Evolutionary conservation across 352 stramenopile genomes (phyloP).

Genomic region (Aphanomyces cochlioides): DNA sequence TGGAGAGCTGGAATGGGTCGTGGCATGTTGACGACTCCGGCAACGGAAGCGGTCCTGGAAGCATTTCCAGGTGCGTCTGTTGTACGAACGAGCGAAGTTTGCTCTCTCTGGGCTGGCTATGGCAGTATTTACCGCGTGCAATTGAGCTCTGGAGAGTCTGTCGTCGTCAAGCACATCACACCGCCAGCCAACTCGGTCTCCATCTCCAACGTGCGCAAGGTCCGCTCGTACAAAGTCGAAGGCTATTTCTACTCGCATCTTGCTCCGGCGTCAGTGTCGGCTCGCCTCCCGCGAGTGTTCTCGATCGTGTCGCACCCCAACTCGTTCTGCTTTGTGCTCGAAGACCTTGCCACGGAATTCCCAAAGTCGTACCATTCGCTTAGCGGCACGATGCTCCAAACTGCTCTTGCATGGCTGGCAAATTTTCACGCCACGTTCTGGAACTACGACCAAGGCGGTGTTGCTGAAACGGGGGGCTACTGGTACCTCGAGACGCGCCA

Average conservation of each 20-base stretch:
- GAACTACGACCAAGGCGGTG: conserved; percentile 16
- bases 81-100: conserved; percentile 1
- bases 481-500: conserved; percentile 29
- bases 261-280: neutral
- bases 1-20: too few species aligned
- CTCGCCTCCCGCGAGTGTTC: neutral
- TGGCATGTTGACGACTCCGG: too few species aligned
- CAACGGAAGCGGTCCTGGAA: neutral
- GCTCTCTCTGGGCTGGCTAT: conserved; percentile 29
- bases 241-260: conserved; percentile 30
- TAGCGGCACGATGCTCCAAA: neutral
- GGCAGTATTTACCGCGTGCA: conserved; percentile 27
- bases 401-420: conserved; percentile 24
- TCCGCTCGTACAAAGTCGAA: conserved; percentile 27
- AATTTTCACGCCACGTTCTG: conserved; percentile 26
- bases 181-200: neutral
- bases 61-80: conserved; percentile 13
- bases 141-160: neutral
- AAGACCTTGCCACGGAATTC: conserved; percentile 18
- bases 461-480: conserved; percentile 20
- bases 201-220: conserved; percentile 21
- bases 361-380: conserved; percentile 20
- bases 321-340: conserved; percentile 27
- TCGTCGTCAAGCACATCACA: conserved; percentile 26
- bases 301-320: neutral